phyloP scores from a whole-genome alignment of 768 basidiomycete species.

The Calocybe indica region DNA sequence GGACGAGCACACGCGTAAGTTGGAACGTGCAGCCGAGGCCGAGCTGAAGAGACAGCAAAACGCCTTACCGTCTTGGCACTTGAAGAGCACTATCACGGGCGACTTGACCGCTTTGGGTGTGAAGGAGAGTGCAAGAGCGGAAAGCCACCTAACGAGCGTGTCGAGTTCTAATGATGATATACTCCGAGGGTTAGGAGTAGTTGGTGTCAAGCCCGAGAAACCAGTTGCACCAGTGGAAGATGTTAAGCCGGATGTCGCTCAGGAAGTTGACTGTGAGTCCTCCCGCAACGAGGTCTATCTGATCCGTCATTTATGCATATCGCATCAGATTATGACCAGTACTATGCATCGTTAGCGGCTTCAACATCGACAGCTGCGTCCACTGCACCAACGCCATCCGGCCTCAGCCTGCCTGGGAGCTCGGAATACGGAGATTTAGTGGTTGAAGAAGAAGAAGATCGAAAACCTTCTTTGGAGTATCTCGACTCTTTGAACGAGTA shows the following conservation, averaged over 20 bases:
- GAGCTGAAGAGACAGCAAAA: constrained; percentile 88
- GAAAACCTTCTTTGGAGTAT: constrained; percentile 60
- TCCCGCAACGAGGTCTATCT: background rate
- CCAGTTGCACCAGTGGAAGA: constrained; percentile 16
- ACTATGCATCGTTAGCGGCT: constrained; percentile 73
- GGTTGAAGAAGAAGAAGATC: constrained; percentile 62
- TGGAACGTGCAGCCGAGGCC: constrained; percentile 75
- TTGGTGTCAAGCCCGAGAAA: constrained; percentile 32
- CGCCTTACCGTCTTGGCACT: constrained; percentile 88
- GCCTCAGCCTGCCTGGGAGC: constrained; percentile 35
- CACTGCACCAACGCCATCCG: constrained; percentile 55
- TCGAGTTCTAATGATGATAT: constrained; percentile 65
- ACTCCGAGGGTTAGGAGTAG: constrained; percentile 58
- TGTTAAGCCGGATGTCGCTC: constrained; percentile 31
- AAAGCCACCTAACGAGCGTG: constrained; percentile 21
- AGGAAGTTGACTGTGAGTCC: constrained; percentile 61
- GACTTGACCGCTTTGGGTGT: constrained; percentile 85
- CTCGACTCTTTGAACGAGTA: constrained; percentile 68
- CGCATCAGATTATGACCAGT: constrained; percentile 66
- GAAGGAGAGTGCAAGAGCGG: constrained; percentile 58
- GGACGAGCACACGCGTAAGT: constrained; percentile 67
- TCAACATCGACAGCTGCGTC: constrained; percentile 49
- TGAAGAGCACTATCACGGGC: constrained; percentile 92
- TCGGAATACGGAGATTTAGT: constrained; percentile 47
- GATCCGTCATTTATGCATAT: constrained; percentile 1